A percentile compares a stretch with the other conserved stretches of the same genome.
Evolutionary conservation across 441 rosid species (phyloP).

Genomic region (Brassica balearica): DNA sequence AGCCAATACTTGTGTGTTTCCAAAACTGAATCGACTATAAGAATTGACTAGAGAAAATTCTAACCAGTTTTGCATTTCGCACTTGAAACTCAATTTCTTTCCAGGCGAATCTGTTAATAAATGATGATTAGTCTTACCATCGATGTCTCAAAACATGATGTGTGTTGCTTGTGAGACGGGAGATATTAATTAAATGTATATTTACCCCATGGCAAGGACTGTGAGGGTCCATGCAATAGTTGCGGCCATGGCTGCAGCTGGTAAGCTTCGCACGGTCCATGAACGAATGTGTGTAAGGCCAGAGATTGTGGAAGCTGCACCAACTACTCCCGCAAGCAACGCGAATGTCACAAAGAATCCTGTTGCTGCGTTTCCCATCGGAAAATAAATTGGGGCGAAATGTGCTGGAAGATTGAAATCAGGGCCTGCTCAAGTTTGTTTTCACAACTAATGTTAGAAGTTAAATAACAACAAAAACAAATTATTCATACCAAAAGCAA

Average conservation of each 20-base stretch:
- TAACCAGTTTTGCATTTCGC: slow-evolving; percentile 84
- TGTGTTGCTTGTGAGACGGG: not conserved
- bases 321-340: slow-evolving; percentile 87
- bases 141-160: not conserved
- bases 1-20: not conserved
- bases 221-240: slow-evolving; percentile 92
- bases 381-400: slow-evolving; percentile 90
- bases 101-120: slow-evolving; percentile 70
- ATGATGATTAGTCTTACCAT: slow-evolving; percentile 18
- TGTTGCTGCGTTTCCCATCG: slow-evolving; percentile 96
- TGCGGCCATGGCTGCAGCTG: slow-evolving; percentile 76
- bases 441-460: not conserved
- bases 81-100: slow-evolving; percentile 76
- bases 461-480: no score
- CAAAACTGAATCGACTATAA: not conserved
- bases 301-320: slow-evolving; percentile 71
- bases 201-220: slow-evolving; percentile 88
- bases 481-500: not conserved
- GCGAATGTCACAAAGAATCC: slow-evolving; percentile 88
- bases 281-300: slow-evolving; percentile 73
- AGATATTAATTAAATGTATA: not conserved
- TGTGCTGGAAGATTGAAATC: slow-evolving; percentile 80
- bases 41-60: slow-evolving; percentile 26
- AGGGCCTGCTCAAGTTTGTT: slow-evolving; percentile 60
- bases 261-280: slow-evolving; percentile 69